A percentile compares a stretch with the other conserved stretches of the same genome.
Evolutionary conservation across 495 filamentous ascomycete genomes (phyloP).

Genomic region (Cetradonia linearis): DNA sequence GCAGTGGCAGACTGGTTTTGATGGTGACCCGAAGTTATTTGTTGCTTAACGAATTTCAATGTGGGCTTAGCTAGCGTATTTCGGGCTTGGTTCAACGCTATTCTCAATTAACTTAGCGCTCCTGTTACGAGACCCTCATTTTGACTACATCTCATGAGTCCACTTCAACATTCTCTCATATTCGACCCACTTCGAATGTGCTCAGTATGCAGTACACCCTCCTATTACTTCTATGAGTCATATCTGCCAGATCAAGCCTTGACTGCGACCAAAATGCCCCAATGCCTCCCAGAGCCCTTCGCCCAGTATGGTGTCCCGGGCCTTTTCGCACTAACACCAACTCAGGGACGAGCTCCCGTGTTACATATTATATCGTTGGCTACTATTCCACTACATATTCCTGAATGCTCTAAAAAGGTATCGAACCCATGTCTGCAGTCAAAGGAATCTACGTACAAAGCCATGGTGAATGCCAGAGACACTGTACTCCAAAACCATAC

Average conservation of each 20-base stretch:
- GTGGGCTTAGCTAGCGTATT: constrained; percentile 8
- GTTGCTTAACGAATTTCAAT: constrained; percentile 6
- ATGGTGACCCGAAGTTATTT: not conserved
- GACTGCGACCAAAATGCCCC: not conserved
- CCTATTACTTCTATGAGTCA: not conserved
- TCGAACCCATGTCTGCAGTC: not conserved
- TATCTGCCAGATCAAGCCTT: not conserved
- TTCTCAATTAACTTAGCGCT: not conserved
- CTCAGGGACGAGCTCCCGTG: not conserved
- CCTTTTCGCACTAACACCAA: not conserved
- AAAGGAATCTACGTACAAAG: not conserved
- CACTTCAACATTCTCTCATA: not conserved
- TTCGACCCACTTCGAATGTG: constrained; percentile 7
- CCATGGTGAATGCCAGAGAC: not conserved
- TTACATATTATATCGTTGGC: not conserved
- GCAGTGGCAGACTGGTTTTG: constrained; percentile 4
- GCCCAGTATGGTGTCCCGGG: not conserved
- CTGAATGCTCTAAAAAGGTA: not conserved
- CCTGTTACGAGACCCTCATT: not conserved
- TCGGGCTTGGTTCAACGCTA: constrained; percentile 6
- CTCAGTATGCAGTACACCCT: not conserved
- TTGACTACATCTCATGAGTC: constrained; percentile 7
- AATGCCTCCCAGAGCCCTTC: not conserved
- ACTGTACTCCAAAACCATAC: not conserved
- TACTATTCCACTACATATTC: not conserved